phyloP scores from a whole-genome alignment of 148 eudicot species.

The Euryodendron excelsum region DNA sequence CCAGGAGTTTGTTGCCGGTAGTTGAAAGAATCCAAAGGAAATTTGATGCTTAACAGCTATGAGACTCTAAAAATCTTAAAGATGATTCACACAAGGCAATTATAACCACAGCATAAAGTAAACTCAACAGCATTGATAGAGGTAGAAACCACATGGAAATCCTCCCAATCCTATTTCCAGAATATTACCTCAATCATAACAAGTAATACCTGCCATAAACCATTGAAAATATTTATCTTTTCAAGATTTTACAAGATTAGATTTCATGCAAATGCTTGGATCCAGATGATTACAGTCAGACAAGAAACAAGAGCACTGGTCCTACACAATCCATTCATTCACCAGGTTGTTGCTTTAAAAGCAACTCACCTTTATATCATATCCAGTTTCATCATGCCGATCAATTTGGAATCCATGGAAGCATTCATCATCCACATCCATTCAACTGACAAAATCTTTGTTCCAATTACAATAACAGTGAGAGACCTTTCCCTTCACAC shows the following conservation, averaged over 20 bases:
- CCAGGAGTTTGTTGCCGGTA: too few relatives aligned
- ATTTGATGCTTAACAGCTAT: background rate
- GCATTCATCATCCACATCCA: too few relatives aligned
- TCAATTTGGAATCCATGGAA: too few relatives aligned
- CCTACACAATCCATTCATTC: background rate
- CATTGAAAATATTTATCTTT: too few relatives aligned
- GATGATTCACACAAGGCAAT: background rate
- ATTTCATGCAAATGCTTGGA: background rate
- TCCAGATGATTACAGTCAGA: background rate
- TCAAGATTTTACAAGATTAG: too few relatives aligned
- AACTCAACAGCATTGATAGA: background rate
- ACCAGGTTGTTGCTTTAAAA: conserved; percentile 1
- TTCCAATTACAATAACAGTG: too few relatives aligned
- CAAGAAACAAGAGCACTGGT: background rate
- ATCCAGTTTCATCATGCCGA: too few relatives aligned
- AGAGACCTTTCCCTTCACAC: too few relatives aligned
- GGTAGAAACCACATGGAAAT: conserved; percentile 1
- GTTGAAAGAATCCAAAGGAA: background rate
- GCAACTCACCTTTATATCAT: too few relatives aligned
- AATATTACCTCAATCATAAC: background rate
- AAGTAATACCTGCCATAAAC: background rate
- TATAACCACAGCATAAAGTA: background rate
- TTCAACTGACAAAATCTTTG: too few relatives aligned
- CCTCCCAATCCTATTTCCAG: background rate
- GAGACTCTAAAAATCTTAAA: background rate